Evolutionary conservation across 768 basidiomycete genomes (phyloP).

Genomic region (Hemileccinum impolitum): DNA sequence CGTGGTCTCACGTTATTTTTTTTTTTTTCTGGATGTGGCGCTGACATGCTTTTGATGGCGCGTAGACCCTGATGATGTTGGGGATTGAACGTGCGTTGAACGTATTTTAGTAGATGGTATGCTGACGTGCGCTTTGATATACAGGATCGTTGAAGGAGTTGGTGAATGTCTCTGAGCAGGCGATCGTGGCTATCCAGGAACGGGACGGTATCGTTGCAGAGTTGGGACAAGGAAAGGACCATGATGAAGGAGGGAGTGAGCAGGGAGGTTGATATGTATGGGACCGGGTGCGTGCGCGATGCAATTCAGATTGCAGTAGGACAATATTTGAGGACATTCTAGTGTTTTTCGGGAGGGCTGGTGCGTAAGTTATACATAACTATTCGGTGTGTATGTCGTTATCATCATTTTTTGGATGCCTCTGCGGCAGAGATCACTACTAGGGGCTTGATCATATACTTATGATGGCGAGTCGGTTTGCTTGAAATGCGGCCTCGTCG

Average conservation of each 20-base stretch:
- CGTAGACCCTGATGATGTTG: constrained; percentile 41
- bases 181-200: constrained; percentile 28
- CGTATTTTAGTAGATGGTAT: neutral
- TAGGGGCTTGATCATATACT: too few species aligned
- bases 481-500: too few species aligned
- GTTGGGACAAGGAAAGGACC: constrained; percentile 8
- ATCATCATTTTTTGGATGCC: too few species aligned
- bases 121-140: neutral
- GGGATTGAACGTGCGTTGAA: constrained; percentile 43
- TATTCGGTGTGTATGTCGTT: too few species aligned
- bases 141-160: constrained; percentile 34
- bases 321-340: neutral
- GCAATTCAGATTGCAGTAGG: neutral
- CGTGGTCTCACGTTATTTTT: constrained; percentile 2
- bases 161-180: constrained; percentile 32
- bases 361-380: neutral
- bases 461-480: too few species aligned
- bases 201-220: constrained; percentile 25
- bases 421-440: too few species aligned
- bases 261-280: neutral
- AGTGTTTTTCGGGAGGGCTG: neutral
- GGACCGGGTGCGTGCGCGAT: neutral
- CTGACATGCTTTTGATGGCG: neutral
- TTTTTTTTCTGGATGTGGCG: neutral
- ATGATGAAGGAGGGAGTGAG: neutral